Evolutionary conservation across 176 grass and related monocot species (phyloP).

Genomic region (Oryza meridionalis): DNA sequence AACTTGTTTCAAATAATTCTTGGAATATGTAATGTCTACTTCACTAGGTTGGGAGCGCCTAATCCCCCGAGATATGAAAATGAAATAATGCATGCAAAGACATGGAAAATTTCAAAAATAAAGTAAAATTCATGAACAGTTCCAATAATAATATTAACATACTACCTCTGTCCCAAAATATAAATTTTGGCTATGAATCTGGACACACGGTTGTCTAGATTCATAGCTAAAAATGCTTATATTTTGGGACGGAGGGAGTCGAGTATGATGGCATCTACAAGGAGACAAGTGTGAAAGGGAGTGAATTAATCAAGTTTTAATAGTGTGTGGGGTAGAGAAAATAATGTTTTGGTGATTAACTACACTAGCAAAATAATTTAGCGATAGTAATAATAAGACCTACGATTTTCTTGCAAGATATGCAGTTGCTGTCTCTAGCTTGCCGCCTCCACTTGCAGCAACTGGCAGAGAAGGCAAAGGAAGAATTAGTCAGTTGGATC

Average conservation of each 20-base stretch:
- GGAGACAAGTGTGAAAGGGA: neutral
- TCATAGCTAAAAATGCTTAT: too few relatives aligned
- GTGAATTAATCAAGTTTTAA: neutral
- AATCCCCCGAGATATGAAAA: neutral
- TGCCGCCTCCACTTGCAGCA: conserved; percentile 71
- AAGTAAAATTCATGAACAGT: neutral
- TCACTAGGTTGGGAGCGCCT: neutral
- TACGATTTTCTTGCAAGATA: conserved; percentile 86
- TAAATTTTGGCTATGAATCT: too few relatives aligned
- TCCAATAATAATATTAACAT: neutral
- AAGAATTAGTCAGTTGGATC: conserved; percentile 18
- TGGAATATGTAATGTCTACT: neutral
- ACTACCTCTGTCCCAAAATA: too few relatives aligned
- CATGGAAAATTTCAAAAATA: neutral
- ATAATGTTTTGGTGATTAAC: neutral
- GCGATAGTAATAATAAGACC: conserved; percentile 17
- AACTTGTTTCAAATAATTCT: neutral
- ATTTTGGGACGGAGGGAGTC: too few relatives aligned
- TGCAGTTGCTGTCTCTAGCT: conserved; percentile 79
- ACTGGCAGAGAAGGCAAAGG: conserved; percentile 42
- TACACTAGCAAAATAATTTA: neutral
- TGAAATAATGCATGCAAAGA: neutral
- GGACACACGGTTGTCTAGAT: too few relatives aligned
- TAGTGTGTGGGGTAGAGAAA: neutral
- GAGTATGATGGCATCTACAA: too few relatives aligned